Percentiles rank a stretch among this genome's conserved stretches.
These are phyloP conservation scores for Exobasidium cylindrosporum DNA, from an alignment of 1,284 basidiomycete genomes.

Conservation along the genomic window DNA sequence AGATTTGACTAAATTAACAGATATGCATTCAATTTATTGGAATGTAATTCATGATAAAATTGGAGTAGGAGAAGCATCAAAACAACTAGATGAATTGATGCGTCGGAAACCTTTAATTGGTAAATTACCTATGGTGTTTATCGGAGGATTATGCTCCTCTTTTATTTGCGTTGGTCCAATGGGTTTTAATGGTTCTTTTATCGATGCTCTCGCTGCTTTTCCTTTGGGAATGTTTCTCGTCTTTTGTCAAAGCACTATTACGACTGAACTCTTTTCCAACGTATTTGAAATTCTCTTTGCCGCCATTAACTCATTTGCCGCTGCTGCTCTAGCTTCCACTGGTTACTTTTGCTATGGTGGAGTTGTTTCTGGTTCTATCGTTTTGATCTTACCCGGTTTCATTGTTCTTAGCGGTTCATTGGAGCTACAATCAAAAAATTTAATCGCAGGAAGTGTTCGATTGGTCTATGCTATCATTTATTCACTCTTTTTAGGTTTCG, in stretches of 20 bases:
- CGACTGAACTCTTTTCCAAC: constrained; percentile 73
- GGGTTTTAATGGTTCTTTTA: constrained; percentile 68
- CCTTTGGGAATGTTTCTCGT: constrained; percentile 74
- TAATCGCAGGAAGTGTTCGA: constrained; percentile 64
- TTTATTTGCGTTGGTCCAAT: constrained; percentile 62
- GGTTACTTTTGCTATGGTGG: constrained; percentile 77
- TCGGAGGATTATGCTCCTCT: constrained; percentile 77
- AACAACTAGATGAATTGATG: constrained; percentile 75
- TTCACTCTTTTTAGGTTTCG: constrained; percentile 56
- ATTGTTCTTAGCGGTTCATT: constrained; percentile 66
- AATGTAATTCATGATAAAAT: constrained; percentile 82
- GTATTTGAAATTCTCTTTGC: constrained; percentile 85
- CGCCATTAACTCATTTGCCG: constrained; percentile 73
- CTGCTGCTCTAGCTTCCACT: constrained; percentile 54
- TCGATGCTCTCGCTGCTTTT: constrained; percentile 73
- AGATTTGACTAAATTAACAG: constrained; percentile 58
- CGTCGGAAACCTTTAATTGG: constrained; percentile 57
- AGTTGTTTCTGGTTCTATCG: constrained; percentile 76
- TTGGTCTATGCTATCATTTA: constrained; percentile 79
- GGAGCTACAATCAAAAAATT: constrained; percentile 63
- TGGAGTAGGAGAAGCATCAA: constrained; percentile 74
- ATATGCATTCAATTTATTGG: constrained; percentile 77
- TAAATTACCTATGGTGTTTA: constrained; percentile 63
- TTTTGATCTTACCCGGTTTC: constrained; percentile 74
- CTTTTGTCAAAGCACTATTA: constrained; percentile 50